Percentiles rank a stretch among this genome's conserved stretches.
Conservation (phyloP, 106 monocot genomes). For the Allium sativum region DNA sequence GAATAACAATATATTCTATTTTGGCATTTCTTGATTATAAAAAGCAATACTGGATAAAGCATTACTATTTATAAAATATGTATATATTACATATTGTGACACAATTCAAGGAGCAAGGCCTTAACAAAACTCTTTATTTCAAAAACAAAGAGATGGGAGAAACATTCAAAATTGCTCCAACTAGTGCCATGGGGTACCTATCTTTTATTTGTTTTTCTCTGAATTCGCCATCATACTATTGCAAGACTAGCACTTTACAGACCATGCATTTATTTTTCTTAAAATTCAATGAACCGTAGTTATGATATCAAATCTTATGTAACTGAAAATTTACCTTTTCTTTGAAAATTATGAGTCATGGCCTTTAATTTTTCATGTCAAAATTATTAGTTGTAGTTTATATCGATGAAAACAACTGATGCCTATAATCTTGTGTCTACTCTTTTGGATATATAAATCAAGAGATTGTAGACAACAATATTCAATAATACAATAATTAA, state of each 20-base stretch:
- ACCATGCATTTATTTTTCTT: too few species aligned
- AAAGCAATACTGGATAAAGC: neutral
- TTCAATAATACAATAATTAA: too few species aligned
- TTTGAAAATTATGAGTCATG: too few species aligned
- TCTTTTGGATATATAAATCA: too few species aligned
- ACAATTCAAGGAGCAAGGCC: constrained; percentile 77
- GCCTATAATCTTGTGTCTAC: too few species aligned
- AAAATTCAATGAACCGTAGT: too few species aligned
- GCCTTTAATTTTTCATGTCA: neutral
- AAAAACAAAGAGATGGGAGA: constrained; percentile 96
- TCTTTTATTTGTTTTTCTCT: neutral
- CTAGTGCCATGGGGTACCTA: constrained; percentile 85
- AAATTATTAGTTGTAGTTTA: neutral
- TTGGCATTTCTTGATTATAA: neutral
- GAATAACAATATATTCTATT: neutral
- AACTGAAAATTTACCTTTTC: too few species aligned
- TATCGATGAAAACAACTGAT: neutral
- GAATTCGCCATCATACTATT: too few species aligned
- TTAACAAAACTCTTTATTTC: constrained; percentile 89
- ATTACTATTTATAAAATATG: neutral
- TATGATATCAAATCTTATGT: too few species aligned
- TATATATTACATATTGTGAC: constrained; percentile 60
- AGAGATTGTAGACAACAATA: too few species aligned
- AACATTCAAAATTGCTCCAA: constrained; percentile 90
- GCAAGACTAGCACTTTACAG: too few species aligned